Percentiles rank a stretch among this genome's conserved stretches.
Evolutionary conservation across 148 eudicot species (phyloP).

Genomic region (Spergularia marina): DNA sequence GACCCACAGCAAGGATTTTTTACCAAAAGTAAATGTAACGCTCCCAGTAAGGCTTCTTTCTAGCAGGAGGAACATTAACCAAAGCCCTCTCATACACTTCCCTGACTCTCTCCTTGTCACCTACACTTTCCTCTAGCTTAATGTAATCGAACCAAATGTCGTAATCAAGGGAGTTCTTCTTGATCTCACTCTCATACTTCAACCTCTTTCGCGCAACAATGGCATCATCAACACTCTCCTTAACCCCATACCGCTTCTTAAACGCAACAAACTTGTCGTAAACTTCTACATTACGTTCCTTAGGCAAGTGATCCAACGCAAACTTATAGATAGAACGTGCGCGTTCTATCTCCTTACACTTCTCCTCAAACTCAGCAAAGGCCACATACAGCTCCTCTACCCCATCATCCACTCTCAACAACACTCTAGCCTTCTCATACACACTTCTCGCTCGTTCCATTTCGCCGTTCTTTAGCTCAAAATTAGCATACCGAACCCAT

Average conservation of each 20-base stretch:
- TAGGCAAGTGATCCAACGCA: constrained; percentile 86
- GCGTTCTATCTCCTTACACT: constrained; percentile 78
- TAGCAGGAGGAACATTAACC: constrained; percentile 84
- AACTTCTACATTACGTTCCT: constrained; percentile 82
- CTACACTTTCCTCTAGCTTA: constrained; percentile 76
- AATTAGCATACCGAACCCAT: constrained; percentile 82
- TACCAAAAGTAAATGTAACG: constrained; percentile 91
- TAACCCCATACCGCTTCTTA: constrained; percentile 91
- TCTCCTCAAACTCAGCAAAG: constrained; percentile 88
- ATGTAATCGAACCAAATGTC: constrained; percentile 93
- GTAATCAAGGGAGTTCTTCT: constrained; percentile 79
- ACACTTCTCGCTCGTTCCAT: constrained; percentile 63
- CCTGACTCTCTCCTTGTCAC: constrained; percentile 56
- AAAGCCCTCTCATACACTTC: constrained; percentile 89
- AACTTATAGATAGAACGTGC: constrained; percentile 91
- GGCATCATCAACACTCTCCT: constrained; percentile 91
- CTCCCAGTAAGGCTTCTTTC: constrained; percentile 97
- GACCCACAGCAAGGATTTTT: constrained; percentile 11
- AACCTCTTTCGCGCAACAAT: constrained; percentile 91
- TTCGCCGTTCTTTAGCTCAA: constrained; percentile 92
- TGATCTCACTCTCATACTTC: constrained; percentile 83
- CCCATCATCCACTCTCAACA: constrained; percentile 80
- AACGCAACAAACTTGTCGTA: constrained; percentile 89
- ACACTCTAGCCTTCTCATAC: constrained; percentile 75
- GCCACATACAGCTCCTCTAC: constrained; percentile 81